Evolutionary conservation across 2,329 filamentous ascomycete species (phyloP).

Genomic region (Cercospora berteroae): DNA sequence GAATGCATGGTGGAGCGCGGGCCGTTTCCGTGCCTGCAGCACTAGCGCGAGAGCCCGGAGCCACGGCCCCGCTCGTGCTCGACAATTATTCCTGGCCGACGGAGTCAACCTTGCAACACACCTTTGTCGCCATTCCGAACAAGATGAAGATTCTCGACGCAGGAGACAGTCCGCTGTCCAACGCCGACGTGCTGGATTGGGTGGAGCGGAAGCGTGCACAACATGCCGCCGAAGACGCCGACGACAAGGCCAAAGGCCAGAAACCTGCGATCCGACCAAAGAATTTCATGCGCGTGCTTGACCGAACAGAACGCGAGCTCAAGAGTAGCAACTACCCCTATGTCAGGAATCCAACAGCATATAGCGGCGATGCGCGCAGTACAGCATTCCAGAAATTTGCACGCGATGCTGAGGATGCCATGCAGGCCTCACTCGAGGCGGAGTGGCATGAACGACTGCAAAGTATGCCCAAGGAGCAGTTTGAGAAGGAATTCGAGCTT

Average conservation of each 20-base stretch:
- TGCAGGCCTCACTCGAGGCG: conserved; percentile 31
- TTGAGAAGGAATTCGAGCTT: conserved; percentile 30
- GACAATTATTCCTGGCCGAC: neutral
- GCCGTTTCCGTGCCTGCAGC: neutral
- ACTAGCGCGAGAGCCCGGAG: neutral
- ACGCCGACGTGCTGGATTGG: conserved; percentile 39
- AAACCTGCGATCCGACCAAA: conserved; percentile 29
- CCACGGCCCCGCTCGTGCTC: neutral
- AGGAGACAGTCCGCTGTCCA: conserved; percentile 37
- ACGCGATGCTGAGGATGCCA: conserved; percentile 26
- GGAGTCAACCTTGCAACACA: neutral
- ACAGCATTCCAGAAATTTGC: conserved; percentile 28
- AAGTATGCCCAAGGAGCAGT: conserved; percentile 29
- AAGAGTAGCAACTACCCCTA: conserved; percentile 33
- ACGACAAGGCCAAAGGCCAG: conserved; percentile 27
- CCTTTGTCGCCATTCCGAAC: neutral
- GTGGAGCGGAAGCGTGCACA: conserved; percentile 34
- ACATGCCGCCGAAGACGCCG: conserved; percentile 34
- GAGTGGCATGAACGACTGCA: conserved; percentile 28
- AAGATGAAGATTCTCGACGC: conserved; percentile 39
- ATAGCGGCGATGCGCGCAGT: conserved; percentile 27
- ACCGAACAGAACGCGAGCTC: conserved; percentile 36
- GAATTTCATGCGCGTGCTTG: conserved; percentile 35
- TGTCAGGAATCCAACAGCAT: conserved; percentile 31
- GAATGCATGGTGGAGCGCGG: neutral